These are phyloP conservation scores for Penicillium nucicola DNA, from an alignment of 495 filamentous ascomycete species.

Conservation along the genomic window DNA sequence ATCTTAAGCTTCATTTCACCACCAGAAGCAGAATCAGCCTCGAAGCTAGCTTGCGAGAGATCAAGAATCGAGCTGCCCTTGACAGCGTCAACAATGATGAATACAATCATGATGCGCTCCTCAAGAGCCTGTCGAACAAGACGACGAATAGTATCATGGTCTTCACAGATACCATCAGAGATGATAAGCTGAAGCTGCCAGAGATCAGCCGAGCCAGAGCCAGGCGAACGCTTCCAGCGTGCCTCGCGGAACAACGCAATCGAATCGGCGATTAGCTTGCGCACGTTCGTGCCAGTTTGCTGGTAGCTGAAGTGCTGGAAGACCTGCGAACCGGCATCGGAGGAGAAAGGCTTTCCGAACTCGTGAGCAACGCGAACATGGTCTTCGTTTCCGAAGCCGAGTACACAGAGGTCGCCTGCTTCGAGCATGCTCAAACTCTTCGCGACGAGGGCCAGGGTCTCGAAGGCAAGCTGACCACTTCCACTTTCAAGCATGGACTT, in stretches of 20 bases:
- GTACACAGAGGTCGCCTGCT: slow-evolving; percentile 82
- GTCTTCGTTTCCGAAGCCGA: slow-evolving; percentile 76
- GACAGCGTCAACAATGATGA: slow-evolving; percentile 87
- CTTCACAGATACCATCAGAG: slow-evolving; percentile 88
- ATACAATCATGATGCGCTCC: slow-evolving; percentile 96
- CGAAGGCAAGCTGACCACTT: slow-evolving; percentile 71
- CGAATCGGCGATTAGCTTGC: slow-evolving; percentile 68
- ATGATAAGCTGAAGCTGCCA: slow-evolving; percentile 96
- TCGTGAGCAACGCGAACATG: slow-evolving; percentile 84
- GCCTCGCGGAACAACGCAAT: slow-evolving; percentile 81
- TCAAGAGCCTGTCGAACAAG: slow-evolving; percentile 84
- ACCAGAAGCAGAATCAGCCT: slow-evolving; percentile 48
- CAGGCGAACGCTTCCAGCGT: slow-evolving; percentile 51
- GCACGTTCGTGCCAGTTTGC: slow-evolving; percentile 80
- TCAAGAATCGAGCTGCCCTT: slow-evolving; percentile 69
- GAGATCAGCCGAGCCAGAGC: slow-evolving; percentile 66
- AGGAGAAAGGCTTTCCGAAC: slow-evolving; percentile 78
- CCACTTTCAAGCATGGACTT: slow-evolving; percentile 83
- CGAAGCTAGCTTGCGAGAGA: slow-evolving; percentile 76
- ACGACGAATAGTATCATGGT: slow-evolving; percentile 76
- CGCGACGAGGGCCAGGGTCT: slow-evolving; percentile 85
- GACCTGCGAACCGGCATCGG: slow-evolving; percentile 76
- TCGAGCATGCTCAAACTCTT: slow-evolving; percentile 87
- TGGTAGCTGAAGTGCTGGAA: slow-evolving; percentile 84
- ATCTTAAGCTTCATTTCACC: slow-evolving; percentile 70